A percentile compares a stretch with the other conserved stretches of the same genome.
Conservation (phyloP, 73 alveolate genomes). For the Stentor roeselii region DNA sequence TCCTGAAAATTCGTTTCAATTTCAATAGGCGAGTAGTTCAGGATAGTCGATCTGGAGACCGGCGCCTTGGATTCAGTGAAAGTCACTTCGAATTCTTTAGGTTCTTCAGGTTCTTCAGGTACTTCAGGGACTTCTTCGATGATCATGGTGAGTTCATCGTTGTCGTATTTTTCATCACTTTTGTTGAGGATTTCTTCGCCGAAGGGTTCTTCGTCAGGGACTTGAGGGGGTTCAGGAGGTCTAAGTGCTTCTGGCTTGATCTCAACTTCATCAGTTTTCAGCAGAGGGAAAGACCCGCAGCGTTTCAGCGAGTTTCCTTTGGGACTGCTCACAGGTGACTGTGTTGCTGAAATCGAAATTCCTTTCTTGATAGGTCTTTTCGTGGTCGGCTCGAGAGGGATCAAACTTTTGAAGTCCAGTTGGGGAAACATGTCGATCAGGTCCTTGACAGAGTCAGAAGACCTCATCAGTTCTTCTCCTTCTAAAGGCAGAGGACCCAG, state of each 20-base stretch:
- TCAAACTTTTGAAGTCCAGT: background rate
- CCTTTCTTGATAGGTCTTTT: background rate
- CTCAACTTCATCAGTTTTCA: background rate
- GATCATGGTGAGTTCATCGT: background rate
- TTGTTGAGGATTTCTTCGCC: background rate
- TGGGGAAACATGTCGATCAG: background rate
- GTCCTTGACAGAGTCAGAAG: background rate
- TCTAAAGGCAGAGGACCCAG: background rate
- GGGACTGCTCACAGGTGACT: background rate
- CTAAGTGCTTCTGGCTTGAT: background rate
- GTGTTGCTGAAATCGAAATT: background rate
- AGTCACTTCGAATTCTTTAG: too few species aligned
- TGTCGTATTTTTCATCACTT: background rate
- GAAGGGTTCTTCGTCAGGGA: background rate
- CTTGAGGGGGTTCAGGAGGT: background rate
- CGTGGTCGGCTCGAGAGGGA: background rate
- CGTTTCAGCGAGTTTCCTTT: background rate
- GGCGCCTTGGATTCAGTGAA: background rate
- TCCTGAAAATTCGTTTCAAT: background rate
- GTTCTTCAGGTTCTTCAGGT: background rate
- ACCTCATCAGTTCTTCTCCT: background rate
- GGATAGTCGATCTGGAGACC: background rate
- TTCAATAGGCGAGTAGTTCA: background rate
- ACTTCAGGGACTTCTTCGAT: background rate
- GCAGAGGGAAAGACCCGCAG: background rate